Conservation (phyloP, 2,329 filamentous ascomycete species). For the Hypoxylon sp. region DNA sequence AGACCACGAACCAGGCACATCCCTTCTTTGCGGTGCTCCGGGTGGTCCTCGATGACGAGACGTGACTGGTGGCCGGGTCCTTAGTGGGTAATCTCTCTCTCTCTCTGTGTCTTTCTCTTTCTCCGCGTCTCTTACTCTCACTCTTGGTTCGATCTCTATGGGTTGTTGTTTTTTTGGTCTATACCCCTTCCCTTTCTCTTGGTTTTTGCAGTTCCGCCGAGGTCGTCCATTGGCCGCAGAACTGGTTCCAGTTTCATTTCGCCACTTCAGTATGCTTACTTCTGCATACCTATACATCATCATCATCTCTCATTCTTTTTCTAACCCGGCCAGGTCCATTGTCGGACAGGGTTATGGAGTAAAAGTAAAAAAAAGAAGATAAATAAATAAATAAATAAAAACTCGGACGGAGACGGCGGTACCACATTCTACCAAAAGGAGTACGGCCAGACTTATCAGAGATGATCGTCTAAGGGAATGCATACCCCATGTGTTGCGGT, state of each 20-base stretch:
- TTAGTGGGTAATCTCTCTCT: slow-evolving; percentile 35
- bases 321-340: slow-evolving; percentile 46
- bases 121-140: background rate
- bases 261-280: slow-evolving; percentile 54
- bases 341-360: slow-evolving; percentile 45
- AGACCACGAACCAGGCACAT: slow-evolving; percentile 49
- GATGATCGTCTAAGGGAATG: slow-evolving; percentile 59
- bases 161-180: slow-evolving; percentile 32
- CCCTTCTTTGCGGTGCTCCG: slow-evolving; percentile 43
- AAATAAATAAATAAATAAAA: too few species aligned
- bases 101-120: slow-evolving; percentile 19
- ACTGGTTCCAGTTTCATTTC: slow-evolving; percentile 52
- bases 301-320: slow-evolving; percentile 4
- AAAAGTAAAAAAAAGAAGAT: too few species aligned
- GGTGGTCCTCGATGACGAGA: slow-evolving; percentile 23
- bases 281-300: slow-evolving; percentile 49
- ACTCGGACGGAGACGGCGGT: slow-evolving; percentile 43
- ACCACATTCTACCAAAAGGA: slow-evolving; percentile 46
- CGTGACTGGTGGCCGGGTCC: slow-evolving; percentile 40
- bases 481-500: slow-evolving; percentile 63
- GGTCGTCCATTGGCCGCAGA: slow-evolving; percentile 51
- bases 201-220: slow-evolving; percentile 44
- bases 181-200: slow-evolving; percentile 16
- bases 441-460: slow-evolving; percentile 54
- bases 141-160: slow-evolving; percentile 10